Conservation (phyloP, 345 rosid species). For the Sisymbrium altissimum region DNA sequence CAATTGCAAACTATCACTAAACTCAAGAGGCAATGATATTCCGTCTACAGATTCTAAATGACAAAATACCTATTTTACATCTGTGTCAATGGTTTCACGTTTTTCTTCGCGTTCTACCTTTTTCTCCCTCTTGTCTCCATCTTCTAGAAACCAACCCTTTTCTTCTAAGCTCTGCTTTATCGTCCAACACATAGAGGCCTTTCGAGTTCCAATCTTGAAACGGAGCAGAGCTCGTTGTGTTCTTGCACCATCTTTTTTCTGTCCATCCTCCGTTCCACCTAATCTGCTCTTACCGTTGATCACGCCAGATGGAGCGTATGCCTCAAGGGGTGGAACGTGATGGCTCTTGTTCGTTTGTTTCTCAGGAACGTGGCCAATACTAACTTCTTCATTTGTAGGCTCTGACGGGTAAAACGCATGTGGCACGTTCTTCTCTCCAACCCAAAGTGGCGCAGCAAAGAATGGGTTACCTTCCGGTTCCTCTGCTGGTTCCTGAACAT, state of each 20-base stretch:
- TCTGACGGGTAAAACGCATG: conserved; percentile 45
- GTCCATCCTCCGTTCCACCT: conserved; percentile 38
- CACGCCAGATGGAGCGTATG: conserved; percentile 52
- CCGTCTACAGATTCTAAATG: conserved; percentile 44
- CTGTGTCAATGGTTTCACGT: conserved; percentile 47
- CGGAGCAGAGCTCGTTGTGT: conserved; percentile 49
- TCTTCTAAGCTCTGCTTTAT: conserved; percentile 33
- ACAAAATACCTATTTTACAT: conserved; percentile 55
- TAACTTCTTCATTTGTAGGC: conserved; percentile 37
- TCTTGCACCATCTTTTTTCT: conserved; percentile 34
- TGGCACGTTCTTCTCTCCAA: conserved; percentile 60
- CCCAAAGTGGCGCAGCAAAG: conserved; percentile 63
- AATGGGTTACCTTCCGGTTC: conserved; percentile 57
- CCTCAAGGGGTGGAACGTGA: conserved; percentile 43
- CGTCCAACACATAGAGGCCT: conserved; percentile 31
- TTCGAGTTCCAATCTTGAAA: conserved; percentile 59
- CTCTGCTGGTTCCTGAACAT: conserved; percentile 35
- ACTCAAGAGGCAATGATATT: conserved; percentile 42
- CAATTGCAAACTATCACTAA: conserved; percentile 39
- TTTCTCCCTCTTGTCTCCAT: conserved; percentile 43
- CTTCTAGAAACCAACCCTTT: conserved; percentile 49
- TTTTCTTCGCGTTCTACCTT: conserved; percentile 36
- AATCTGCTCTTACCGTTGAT: conserved; percentile 36
- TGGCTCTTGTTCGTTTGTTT: conserved; percentile 27
- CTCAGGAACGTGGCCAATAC: conserved; percentile 32